Conservation (phyloP, 2,329 filamentous ascomycete genomes). For the Aspergillus thermomutatus region DNA sequence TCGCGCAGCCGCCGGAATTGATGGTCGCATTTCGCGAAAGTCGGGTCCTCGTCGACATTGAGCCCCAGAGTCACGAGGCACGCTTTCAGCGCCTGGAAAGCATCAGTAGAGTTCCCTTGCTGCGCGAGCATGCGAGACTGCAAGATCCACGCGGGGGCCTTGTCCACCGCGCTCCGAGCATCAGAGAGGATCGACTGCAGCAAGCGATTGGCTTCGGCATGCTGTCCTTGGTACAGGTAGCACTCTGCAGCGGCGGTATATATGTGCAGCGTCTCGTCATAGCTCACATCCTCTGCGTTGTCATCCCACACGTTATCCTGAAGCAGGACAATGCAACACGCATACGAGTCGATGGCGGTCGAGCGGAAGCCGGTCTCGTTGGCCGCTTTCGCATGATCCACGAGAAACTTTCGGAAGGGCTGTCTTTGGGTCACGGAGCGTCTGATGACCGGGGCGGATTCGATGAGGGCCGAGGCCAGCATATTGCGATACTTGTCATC, state of each 20-base stretch:
- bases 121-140: constrained; percentile 6
- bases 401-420: too few relatives aligned
- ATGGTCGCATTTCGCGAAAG: too few relatives aligned
- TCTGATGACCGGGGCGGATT: too few relatives aligned
- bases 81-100: constrained; percentile 2
- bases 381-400: too few relatives aligned
- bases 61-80: constrained; percentile 1
- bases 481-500: too few relatives aligned
- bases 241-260: constrained; percentile 79
- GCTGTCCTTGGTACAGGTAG: constrained; percentile 73
- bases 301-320: constrained; percentile 77
- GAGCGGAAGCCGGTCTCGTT: too few relatives aligned
- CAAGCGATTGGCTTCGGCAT: constrained; percentile 62
- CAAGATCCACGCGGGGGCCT: constrained; percentile 78
- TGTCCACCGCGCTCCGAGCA: constrained; percentile 71
- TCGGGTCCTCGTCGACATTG: too few relatives aligned
- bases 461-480: too few relatives aligned
- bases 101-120: constrained; percentile 3
- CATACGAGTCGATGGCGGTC: constrained; percentile 1
- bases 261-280: constrained; percentile 79
- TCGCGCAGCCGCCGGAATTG: too few relatives aligned
- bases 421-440: too few relatives aligned
- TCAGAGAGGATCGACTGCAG: constrained; percentile 67
- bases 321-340: constrained; percentile 66
- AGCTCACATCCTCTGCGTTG: constrained; percentile 67